A percentile compares a stretch with the other conserved stretches of the same genome.
Evolutionary conservation across 306 rosid genomes (phyloP).

Genomic region (Lathyrus sativus): DNA sequence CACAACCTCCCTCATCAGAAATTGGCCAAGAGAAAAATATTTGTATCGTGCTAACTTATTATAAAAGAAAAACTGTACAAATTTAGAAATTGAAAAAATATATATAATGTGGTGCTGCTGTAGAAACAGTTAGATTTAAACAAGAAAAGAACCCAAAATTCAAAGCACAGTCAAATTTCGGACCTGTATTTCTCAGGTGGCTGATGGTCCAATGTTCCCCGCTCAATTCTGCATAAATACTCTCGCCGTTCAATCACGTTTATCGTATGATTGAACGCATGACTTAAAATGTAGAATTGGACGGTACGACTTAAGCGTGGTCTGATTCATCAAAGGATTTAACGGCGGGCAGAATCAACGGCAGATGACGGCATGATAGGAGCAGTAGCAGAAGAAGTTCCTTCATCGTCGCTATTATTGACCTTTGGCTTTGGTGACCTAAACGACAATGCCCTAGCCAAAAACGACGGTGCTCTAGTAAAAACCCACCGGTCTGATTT

Average conservation of each 20-base stretch:
- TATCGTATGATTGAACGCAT: too few relatives aligned
- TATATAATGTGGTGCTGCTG: neutral
- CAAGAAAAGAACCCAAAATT: too few relatives aligned
- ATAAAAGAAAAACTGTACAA: conserved; percentile 27
- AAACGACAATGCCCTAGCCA: conserved; percentile 60
- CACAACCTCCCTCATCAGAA: neutral
- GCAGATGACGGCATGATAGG: conserved; percentile 35
- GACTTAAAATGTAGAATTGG: too few relatives aligned
- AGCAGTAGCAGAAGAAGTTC: conserved; percentile 37
- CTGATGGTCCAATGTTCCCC: too few relatives aligned
- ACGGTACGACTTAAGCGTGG: too few relatives aligned
- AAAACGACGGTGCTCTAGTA: conserved; percentile 60
- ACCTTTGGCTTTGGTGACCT: conserved; percentile 49
- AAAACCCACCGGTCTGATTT: conserved; percentile 84
- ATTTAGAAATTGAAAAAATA: neutral
- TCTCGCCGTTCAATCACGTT: too few relatives aligned
- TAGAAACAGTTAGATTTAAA: too few relatives aligned
- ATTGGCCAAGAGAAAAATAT: neutral
- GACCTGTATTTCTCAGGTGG: too few relatives aligned
- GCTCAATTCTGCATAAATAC: too few relatives aligned
- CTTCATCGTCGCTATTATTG: conserved; percentile 42
- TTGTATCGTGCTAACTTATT: conserved; percentile 2
- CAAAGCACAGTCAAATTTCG: too few relatives aligned
- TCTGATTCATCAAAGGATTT: conserved; percentile 20
- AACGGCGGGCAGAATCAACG: conserved; percentile 44